phyloP scores from a whole-genome alignment of 352 stramenopile genomes.

The Globisporangium cylindrosporum region DNA sequence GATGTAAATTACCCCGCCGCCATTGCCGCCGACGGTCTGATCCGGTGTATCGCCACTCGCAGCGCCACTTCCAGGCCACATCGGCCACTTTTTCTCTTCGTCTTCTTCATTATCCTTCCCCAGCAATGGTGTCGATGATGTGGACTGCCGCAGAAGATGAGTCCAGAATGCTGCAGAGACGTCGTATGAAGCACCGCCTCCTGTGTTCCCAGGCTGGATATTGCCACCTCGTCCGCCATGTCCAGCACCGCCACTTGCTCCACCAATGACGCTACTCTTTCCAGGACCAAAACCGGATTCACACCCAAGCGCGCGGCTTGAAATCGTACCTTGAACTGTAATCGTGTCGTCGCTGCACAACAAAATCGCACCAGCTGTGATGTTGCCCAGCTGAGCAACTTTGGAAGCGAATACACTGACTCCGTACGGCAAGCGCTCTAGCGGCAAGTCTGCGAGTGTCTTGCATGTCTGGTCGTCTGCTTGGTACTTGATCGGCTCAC shows the following conservation, averaged over 20 bases:
- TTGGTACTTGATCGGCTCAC: conserved; percentile 40
- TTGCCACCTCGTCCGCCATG: conserved; percentile 65
- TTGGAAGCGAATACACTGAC: conserved; percentile 47
- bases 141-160: not conserved
- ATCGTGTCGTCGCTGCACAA: conserved; percentile 47
- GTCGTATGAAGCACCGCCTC: conserved; percentile 45
- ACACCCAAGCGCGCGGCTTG: conserved; percentile 44
- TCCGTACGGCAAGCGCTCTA: conserved; percentile 28
- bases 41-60: conserved; percentile 45
- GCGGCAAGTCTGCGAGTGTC: conserved; percentile 17
- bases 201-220: conserved; percentile 48
- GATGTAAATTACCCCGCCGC: conserved; percentile 74
- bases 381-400: conserved; percentile 36
- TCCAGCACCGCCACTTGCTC: conserved; percentile 63
- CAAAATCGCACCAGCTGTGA: conserved; percentile 56
- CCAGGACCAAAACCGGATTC: conserved; percentile 46
- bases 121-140: not conserved
- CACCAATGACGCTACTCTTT: conserved; percentile 42
- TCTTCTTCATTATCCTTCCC: not conserved
- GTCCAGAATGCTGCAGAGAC: conserved; percentile 8
- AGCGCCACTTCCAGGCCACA: conserved; percentile 68
- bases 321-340: conserved; percentile 35
- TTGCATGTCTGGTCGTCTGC: conserved; percentile 35
- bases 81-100: conserved; percentile 36
- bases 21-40: conserved; percentile 56